These are phyloP conservation scores for Globisporangium abappressorium DNA, from an alignment of 352 stramenopile species.

Conservation along the genomic window DNA sequence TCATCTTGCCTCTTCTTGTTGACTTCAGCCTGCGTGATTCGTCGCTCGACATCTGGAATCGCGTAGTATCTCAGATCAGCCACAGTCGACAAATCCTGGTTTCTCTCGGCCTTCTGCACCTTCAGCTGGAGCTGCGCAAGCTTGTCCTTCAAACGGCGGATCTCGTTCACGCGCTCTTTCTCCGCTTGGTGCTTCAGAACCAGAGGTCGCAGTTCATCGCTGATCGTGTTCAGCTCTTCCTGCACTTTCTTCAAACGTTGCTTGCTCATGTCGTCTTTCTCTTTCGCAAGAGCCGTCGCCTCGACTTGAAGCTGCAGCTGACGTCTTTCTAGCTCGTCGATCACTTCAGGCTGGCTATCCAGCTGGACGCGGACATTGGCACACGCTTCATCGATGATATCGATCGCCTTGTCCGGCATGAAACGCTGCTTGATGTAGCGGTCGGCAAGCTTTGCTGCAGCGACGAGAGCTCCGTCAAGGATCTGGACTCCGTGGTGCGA, in stretches of 20 bases:
- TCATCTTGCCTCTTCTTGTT: slow-evolving; percentile 68
- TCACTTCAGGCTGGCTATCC: slow-evolving; percentile 94
- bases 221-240: slow-evolving; percentile 89
- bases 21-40: slow-evolving; percentile 76
- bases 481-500: slow-evolving; percentile 96
- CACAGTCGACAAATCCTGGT: slow-evolving; percentile 93
- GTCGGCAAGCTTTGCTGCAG: slow-evolving; percentile 93
- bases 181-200: slow-evolving; percentile 90
- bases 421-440: slow-evolving; percentile 92
- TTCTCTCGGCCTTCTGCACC: slow-evolving; percentile 91
- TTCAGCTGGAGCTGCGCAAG: slow-evolving; percentile 91
- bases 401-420: slow-evolving; percentile 94
- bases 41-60: slow-evolving; percentile 91
- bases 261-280: slow-evolving; percentile 94
- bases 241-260: slow-evolving; percentile 89
- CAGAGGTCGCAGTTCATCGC: slow-evolving; percentile 90
- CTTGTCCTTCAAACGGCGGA: slow-evolving; percentile 93
- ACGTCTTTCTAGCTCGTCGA: slow-evolving; percentile 94
- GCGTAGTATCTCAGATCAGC: slow-evolving; percentile 96
- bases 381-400: slow-evolving; percentile 94
- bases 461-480: slow-evolving; percentile 90
- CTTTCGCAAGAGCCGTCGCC: slow-evolving; percentile 88
- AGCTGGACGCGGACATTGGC: slow-evolving; percentile 91
- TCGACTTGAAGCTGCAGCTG: slow-evolving; percentile 97
- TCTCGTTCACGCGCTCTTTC: slow-evolving; percentile 90